Evolutionary conservation across 495 filamentous ascomycete species (phyloP), one percentile per base, ranked within the genome.

Genomic region (Daldinia decipiens): DNA sequence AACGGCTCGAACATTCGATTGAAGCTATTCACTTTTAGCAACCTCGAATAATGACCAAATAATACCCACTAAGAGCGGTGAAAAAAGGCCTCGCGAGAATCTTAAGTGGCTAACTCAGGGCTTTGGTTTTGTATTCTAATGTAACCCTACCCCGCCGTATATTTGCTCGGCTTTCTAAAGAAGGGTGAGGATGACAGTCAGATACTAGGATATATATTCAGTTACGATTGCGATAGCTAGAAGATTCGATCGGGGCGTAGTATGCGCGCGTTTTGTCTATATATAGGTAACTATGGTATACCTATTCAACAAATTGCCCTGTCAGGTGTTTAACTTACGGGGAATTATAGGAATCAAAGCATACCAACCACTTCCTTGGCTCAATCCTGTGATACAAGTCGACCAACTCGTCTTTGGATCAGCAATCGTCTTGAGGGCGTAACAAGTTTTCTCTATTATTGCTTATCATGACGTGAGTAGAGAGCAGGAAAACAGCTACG

Each of bases 101-200:
- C 17, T 24, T 12, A 4, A 61, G 17, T 65, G 50, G 55, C 45
- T 32, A 65, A 13, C 40, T 57, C 51, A 62, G 52, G 54, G 53
- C 36, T 52, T 58, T 26, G 43, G 19, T 1, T 52, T 57, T 38
- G 26, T 38, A 60, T 56, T 34, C 47, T 11, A 43, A 38, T 65
- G 54, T 19, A 55, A 70, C 67, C 43, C 7, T 54, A 21, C 61
- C 58, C 67, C 61, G 60, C 50, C 15, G 29, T 29, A 11, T 55
- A 67, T 61, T 27, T 31, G 17, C 19, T 47, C 43, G 11, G 43
- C 43, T 47, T 13, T 24, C 17, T 4, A 0, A 12, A 21, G 43
- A 47, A 12, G 19, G 11, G 43, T 24, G 9, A 11, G 43, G 21
- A 24, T 47, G 17, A 24, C 3, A 47, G 17, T 19, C 19, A 47